Conservation (phyloP, 2,329 filamentous ascomycete genomes). For the Diaporthe citri region DNA sequence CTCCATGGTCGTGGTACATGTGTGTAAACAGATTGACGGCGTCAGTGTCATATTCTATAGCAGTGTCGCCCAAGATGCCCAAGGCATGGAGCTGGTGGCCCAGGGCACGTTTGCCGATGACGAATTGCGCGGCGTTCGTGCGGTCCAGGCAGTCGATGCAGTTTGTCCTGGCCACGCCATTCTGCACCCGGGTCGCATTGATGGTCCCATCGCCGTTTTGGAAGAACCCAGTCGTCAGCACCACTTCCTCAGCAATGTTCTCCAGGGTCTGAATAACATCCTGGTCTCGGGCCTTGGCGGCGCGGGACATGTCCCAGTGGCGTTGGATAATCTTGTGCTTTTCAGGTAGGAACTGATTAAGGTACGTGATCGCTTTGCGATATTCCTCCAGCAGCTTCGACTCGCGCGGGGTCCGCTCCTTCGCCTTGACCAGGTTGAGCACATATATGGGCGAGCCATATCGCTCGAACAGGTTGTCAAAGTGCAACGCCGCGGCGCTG, state of each 20-base stretch:
- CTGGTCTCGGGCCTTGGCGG: slow-evolving; percentile 90
- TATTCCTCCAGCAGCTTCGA: slow-evolving; percentile 92
- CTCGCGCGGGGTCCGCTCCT: slow-evolving; percentile 90
- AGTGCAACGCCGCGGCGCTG: slow-evolving; percentile 90
- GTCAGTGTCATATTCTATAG: slow-evolving; percentile 93
- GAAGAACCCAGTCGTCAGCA: slow-evolving; percentile 91
- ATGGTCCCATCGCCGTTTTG: slow-evolving; percentile 85
- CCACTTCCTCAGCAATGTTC: slow-evolving; percentile 86
- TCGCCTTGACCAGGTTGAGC: slow-evolving; percentile 89
- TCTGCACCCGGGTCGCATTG: slow-evolving; percentile 79
- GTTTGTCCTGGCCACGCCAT: slow-evolving; percentile 93
- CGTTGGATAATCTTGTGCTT: slow-evolving; percentile 92
- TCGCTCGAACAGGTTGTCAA: slow-evolving; percentile 92
- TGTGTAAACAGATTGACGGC: slow-evolving; percentile 96
- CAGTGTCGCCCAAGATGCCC: slow-evolving; percentile 82
- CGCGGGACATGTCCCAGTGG: slow-evolving; percentile 98
- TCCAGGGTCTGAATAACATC: slow-evolving; percentile 96
- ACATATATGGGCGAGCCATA: slow-evolving; percentile 95
- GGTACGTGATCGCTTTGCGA: slow-evolving; percentile 86
- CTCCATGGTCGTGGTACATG: slow-evolving; percentile 98
- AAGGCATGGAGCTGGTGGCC: slow-evolving; percentile 93
- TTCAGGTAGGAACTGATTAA: slow-evolving; percentile 91
- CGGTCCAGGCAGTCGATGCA: slow-evolving; percentile 98
- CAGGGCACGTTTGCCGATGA: slow-evolving; percentile 94
- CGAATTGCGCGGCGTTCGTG: slow-evolving; percentile 97